These are phyloP conservation scores for Paramecium caudatum DNA, from an alignment of 73 alveolate genomes.

Conservation along the genomic window DNA sequence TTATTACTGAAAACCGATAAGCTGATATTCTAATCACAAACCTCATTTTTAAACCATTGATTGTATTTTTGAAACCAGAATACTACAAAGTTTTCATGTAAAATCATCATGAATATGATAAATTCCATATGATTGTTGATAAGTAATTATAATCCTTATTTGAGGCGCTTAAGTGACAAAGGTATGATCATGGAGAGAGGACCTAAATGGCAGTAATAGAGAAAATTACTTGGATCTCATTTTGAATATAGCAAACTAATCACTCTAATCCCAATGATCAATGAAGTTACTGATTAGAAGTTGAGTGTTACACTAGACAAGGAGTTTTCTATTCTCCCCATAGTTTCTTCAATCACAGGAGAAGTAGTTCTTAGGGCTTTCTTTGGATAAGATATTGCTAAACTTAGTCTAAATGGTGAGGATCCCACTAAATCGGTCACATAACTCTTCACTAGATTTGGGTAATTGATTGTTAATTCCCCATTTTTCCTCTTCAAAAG, in stretches of 20 bases:
- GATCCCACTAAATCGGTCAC: constrained; percentile 26
- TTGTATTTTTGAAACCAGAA: constrained; percentile 14
- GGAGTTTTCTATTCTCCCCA: background rate
- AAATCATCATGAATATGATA: background rate
- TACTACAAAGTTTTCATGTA: background rate
- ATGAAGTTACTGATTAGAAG: background rate
- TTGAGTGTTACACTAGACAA: background rate
- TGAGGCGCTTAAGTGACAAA: background rate
- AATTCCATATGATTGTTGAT: constrained; percentile 23
- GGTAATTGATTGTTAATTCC: background rate
- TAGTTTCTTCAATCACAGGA: constrained; percentile 40
- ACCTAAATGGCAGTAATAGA: constrained; percentile 10
- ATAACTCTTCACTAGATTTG: background rate
- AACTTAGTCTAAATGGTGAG: constrained; percentile 38
- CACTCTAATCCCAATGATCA: constrained; percentile 7
- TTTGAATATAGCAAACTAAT: constrained; percentile 1
- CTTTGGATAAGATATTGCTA: constrained; percentile 52
- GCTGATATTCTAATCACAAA: constrained; percentile 11
- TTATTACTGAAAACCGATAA: background rate
- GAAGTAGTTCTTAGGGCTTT: constrained; percentile 60
- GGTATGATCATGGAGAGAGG: constrained; percentile 44
- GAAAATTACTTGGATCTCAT: constrained; percentile 7
- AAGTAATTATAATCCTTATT: background rate
- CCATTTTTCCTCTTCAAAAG: constrained; percentile 8
- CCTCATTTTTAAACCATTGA: constrained; percentile 12